A percentile compares a stretch with the other conserved stretches of the same genome.
These are phyloP conservation scores for Pythium brachiatum DNA, from an alignment of 352 stramenopile genomes.

Conservation along the genomic window DNA sequence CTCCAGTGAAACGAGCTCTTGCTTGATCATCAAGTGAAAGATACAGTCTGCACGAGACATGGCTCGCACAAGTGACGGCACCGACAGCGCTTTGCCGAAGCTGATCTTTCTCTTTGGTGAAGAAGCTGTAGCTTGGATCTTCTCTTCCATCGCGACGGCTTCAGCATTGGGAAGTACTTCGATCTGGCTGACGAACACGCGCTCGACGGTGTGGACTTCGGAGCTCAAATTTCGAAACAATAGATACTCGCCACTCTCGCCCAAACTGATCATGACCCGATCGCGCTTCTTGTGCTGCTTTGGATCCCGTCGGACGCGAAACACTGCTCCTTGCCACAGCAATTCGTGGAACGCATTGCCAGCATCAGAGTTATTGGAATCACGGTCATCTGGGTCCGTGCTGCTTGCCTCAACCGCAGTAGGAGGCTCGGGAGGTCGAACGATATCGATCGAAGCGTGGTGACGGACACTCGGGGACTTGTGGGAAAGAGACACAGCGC, in stretches of 20 bases:
- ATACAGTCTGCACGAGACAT: conserved; percentile 24
- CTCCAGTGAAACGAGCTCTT: conserved; percentile 39
- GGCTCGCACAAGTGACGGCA: conserved; percentile 11
- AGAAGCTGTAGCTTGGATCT: neutral
- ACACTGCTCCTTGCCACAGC: conserved; percentile 13
- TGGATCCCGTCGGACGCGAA: conserved; percentile 20
- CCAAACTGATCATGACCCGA: conserved; percentile 32
- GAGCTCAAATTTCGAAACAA: conserved; percentile 35
- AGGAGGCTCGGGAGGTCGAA: conserved; percentile 2
- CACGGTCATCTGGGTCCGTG: neutral
- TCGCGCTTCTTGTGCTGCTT: conserved; percentile 32
- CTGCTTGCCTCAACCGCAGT: neutral
- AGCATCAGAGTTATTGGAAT: neutral
- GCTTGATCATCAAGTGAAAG: conserved; percentile 40
- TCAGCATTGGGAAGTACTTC: conserved; percentile 26
- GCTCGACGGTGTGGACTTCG: conserved; percentile 28
- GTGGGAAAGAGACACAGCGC: neutral
- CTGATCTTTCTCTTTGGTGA: neutral
- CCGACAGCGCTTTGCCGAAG: conserved; percentile 3
- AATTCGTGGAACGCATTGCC: neutral
- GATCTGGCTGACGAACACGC: conserved; percentile 43
- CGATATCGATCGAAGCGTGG: neutral
- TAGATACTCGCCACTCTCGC: conserved; percentile 38
- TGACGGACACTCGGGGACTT: neutral
- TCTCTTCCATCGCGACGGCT: neutral